A percentile compares a stretch with the other conserved stretches of the same genome.
phyloP scores from a whole-genome alignment of 1,284 basidiomycete species.

The Cryptococcus sp. region DNA sequence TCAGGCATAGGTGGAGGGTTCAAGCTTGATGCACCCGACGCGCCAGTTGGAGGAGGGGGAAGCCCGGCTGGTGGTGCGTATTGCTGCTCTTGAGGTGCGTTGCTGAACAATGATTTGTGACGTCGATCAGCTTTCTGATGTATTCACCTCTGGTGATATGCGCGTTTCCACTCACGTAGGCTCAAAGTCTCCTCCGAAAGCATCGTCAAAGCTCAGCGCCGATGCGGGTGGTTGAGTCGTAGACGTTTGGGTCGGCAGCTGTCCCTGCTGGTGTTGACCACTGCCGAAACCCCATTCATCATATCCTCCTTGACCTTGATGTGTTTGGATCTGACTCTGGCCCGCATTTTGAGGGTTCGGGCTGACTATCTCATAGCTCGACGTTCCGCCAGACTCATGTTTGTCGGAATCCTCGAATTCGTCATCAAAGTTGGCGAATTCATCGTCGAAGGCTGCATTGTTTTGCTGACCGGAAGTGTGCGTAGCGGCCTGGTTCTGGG shows the following conservation, averaged over 20 bases:
- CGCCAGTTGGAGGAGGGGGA: constrained; percentile 17
- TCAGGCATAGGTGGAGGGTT: constrained; percentile 35
- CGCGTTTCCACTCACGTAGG: constrained; percentile 21
- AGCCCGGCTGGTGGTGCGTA: constrained; percentile 28
- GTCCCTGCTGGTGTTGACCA: background rate
- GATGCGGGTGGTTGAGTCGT: too few relatives aligned
- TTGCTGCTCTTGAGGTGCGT: background rate
- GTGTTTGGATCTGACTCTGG: background rate
- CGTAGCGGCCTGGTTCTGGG: background rate
- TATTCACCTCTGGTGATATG: background rate
- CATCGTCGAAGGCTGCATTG: constrained; percentile 46
- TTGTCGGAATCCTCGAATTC: constrained; percentile 43
- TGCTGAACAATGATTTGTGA: background rate
- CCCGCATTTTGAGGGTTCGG: constrained; percentile 9
- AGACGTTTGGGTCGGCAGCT: constrained; percentile 4
- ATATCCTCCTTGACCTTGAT: constrained; percentile 2
- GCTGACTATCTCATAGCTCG: constrained; percentile 45
- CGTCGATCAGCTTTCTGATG: background rate
- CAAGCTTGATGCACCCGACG: constrained; percentile 3
- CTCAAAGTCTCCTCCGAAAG: constrained; percentile 55
- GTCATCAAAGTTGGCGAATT: constrained; percentile 57
- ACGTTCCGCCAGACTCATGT: constrained; percentile 17
- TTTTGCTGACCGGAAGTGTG: background rate
- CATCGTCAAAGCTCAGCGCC: constrained; percentile 59
- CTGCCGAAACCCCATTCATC: constrained; percentile 31